Evolutionary conservation across 257 asterid species (phyloP), one percentile per base, ranked within the genome.

Genomic region (Scutellaria baicalensis): DNA sequence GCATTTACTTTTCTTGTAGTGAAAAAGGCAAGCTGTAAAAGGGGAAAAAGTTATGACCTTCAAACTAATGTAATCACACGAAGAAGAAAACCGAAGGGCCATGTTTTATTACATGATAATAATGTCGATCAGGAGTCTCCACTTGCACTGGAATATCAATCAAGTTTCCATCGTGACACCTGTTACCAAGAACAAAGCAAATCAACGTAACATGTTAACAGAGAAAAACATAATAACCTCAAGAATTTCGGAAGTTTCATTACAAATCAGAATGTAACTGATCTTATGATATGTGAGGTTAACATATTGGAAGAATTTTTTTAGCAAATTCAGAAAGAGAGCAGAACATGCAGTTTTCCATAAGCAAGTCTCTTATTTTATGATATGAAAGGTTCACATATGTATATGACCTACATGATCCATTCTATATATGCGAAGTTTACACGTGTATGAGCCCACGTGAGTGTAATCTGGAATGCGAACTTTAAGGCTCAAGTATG

Each of bases 111-210:
- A 89, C 97, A 48, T 87, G 97, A 80, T 89, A 91, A 82, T 89
- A 89, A 73, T 85, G 95, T 42, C 84, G 89, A 69, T 86, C 94
- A 6, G 92, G 93, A 44, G 90, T 86, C 79, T 92, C 98, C 74
- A 92, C 87, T 74, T 84, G 86, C 56, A 87, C 98, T 6, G 98
- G 97, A 76, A 92, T 67, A 48, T 87, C 96, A 39, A 89, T 48
- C 78, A 89, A 78, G 78, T 89, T 92, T 10, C 86, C 82, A 62
- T 92, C 96, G 56, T 4, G 54, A 74, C 98, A 92, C 74, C 96
- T 89, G 79, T 51, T 21, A 31, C 47, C 59, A 77, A 52, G 70
- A 70, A 45, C 42, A 23, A 65, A 27, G 47, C 40, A 55, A 57
- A 66, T 7, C 36, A 18, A 66, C 65, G 71, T 55, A 54, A 40